Base-by-base conservation (phyloP, 768 basidiomycete species). In the Podaxis mareebaensis region DNA sequence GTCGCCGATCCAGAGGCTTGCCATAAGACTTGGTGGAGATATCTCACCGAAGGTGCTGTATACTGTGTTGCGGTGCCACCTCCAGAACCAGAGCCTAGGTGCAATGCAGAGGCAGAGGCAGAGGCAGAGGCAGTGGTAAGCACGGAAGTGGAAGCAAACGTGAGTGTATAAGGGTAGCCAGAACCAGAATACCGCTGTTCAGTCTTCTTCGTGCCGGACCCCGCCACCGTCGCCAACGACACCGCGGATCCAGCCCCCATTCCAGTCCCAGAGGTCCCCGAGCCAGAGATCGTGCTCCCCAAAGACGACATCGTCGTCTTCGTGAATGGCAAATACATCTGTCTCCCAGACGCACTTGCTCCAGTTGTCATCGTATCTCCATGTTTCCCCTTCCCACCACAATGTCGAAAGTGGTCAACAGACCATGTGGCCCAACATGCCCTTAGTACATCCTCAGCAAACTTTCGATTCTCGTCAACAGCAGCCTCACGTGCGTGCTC, bases 401-500 rank as follows among this genome's bases (percentile, higher is more conserved):
- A 10, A 15, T 28, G 46, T 10, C 5, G 4, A 49, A 65, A 65
- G 8, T 60, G 58, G 5, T 86, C 87, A 1, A 76, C 72, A 58
- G 80, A 81, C 17, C 85, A 79, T 36, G 81, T 79, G 13, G 77
- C 72, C 76, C 80, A 81, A 67, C 85, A 89, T 2, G 86, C 81
- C 61, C 76, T 81, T 64, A 81, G 75, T 2, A 92, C 75, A 39
- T 89, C 88, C 58, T 82, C 80, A 3, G 81, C 77, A 55, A 90
- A 81, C 66, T 77, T 80, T 15, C 77, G 78, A 15, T 74, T 72
- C 53, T 86, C 83, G 48, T 86, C 83, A 0, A 77, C 73, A 39
- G 78, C 75, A 44, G 78, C 76, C 59, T 85, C 86, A 28, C 81
- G 81, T 3, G 78, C 88, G 61, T 85, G 81, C 39, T 91, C 89